These are phyloP conservation scores for Boechera retrofracta DNA, from an alignment of 345 rosid species.

Conservation along the genomic window DNA sequence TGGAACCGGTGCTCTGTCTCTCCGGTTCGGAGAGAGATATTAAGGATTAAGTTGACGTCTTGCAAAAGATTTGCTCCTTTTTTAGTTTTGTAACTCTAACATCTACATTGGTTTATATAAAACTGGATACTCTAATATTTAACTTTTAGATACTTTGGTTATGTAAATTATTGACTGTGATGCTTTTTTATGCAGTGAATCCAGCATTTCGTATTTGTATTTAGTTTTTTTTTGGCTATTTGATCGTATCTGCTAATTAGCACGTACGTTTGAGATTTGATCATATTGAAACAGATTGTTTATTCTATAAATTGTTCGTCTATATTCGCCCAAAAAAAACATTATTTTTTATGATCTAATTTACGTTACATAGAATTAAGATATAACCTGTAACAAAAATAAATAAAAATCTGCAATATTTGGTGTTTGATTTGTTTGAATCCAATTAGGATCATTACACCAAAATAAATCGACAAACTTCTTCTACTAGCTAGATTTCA, in stretches of 20 bases:
- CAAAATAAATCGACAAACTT: neutral
- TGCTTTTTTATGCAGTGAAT: no score
- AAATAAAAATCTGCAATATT: neutral
- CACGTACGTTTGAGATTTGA: neutral
- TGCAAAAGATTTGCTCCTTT: neutral
- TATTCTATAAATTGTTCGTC: neutral
- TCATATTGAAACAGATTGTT: neutral
- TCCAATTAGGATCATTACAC: neutral
- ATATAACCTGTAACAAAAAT: neutral
- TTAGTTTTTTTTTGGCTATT: neutral
- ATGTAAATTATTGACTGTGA: neutral
- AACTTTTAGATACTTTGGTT: neutral
- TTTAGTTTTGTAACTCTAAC: neutral
- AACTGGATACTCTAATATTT: neutral
- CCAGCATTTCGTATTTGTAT: neutral
- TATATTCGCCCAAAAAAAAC: neutral
- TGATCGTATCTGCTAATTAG: neutral
- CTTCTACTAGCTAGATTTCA: neutral
- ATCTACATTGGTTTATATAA: neutral
- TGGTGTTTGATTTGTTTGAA: neutral
- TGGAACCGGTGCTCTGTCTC: constrained; percentile 76
- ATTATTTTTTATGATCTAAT: no score
- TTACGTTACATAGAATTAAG: neutral
- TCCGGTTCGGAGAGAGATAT: constrained; percentile 89
- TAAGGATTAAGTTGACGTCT: constrained; percentile 40